phyloP scores from a whole-genome alignment of 306 rosid genomes.

The Castanea sativa region DNA sequence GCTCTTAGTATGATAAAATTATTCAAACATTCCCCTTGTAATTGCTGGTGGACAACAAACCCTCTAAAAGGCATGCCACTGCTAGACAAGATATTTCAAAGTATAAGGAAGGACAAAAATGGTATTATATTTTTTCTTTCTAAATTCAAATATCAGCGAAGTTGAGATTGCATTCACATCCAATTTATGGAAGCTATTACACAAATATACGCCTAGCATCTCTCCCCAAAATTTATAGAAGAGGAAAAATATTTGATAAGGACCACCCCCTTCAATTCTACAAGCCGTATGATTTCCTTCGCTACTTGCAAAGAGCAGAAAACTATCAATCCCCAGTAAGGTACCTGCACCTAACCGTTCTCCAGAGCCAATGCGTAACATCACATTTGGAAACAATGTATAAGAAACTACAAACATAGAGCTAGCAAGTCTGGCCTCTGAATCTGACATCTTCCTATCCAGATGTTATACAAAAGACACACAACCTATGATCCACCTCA shows the following conservation, averaged over 20 bases:
- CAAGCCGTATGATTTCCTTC: constrained; percentile 28
- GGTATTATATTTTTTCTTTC: background rate
- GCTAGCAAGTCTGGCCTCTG: constrained; percentile 22
- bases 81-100: background rate
- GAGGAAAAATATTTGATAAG: background rate
- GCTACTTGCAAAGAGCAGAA: constrained; percentile 9
- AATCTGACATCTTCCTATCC: constrained; percentile 27
- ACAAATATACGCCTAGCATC: background rate
- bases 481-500: constrained; percentile 27
- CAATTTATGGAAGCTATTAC: background rate
- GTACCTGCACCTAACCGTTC: constrained; percentile 14
- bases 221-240: constrained; percentile 6
- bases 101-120: background rate
- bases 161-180: background rate
- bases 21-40: background rate
- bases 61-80: background rate
- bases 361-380: constrained; percentile 9
- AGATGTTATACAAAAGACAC: background rate
- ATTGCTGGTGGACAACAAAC: background rate
- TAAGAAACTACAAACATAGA: constrained; percentile 15
- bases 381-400: constrained; percentile 12
- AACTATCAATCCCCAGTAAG: constrained; percentile 15
- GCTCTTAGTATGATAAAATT: background rate
- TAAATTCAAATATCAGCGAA: background rate
- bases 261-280: constrained; percentile 6